Base-by-base conservation (phyloP, 495 filamentous ascomycete genomes). In the Xylaria palmicola region DNA sequence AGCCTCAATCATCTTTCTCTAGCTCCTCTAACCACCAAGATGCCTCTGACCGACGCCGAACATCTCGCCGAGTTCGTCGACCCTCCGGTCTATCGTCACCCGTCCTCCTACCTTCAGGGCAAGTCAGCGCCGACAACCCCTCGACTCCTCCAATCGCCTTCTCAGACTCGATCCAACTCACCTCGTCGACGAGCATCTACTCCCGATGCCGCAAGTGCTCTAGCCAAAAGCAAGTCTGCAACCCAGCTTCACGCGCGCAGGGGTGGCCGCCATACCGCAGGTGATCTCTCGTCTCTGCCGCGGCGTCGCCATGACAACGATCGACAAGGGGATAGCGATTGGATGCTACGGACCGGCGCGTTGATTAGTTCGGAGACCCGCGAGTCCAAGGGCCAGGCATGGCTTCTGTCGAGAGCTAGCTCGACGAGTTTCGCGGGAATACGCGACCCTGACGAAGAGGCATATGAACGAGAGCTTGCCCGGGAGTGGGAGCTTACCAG, bases 361-460 rank as follows among this genome's bases (percentile, higher is more conserved):
- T 72, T 86, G 22, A 84, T 93, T 12, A 84, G 87, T n/a, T 82
- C 83, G 4, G 85, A 86, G 45, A 79, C 88, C 2, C 80, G 90
- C 59, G 90, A 93, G 63, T 85, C 84, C 65, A 93, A 92, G 69
- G 90, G 90, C 12, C 89, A 92, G 70, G 79, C 83, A 41, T 94
- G 90, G 90, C 82, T 94, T 3, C 80, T 82, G 5, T 87, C 88
- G 59, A 83, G 88, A 55, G 85, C 83, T 30, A 89, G 84, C 59
- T 89, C 87, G 5, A 92, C 90, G 0, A 89, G 83, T 64, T 78
- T 92, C 13, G 75, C 82, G 7, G 79, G 76, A 7, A 76, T 83
- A 20, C 75, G 68, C 1, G 76, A 82, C 24, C 74, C 76, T 13
- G 76, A 83, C 20, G 81, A 80, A 12, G 76, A 79, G 44, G 72